These are phyloP conservation scores for Phylloboletellus chloephorus DNA, from an alignment of 1,284 basidiomycete species.

Conservation along the genomic window DNA sequence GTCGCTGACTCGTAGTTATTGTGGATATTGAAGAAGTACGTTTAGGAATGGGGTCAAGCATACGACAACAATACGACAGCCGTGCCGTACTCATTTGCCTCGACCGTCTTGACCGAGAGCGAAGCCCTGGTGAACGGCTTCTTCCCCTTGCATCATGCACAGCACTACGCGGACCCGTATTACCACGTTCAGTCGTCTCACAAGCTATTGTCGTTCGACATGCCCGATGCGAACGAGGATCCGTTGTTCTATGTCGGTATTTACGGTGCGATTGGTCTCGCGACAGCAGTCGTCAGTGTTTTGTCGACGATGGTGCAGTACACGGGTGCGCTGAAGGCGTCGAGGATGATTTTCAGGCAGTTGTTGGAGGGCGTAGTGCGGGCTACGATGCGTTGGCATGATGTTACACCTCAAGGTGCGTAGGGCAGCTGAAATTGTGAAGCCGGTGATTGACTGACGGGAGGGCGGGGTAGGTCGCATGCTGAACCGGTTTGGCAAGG, in stretches of 20 bases:
- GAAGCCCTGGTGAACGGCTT: constrained; percentile 27
- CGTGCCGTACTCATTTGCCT: constrained; percentile 19
- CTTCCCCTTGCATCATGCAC: constrained; percentile 16
- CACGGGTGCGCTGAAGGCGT: constrained; percentile 46
- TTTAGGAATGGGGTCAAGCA: constrained; percentile 44
- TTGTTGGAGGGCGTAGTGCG: constrained; percentile 42
- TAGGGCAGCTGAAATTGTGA: neutral
- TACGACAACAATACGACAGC: constrained; percentile 28
- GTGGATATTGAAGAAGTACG: neutral
- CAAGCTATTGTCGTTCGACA: constrained; percentile 20
- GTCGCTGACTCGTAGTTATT: neutral
- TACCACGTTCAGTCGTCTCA: constrained; percentile 15
- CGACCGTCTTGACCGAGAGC: constrained; percentile 29
- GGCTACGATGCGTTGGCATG: constrained; percentile 51
- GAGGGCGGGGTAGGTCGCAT: constrained; percentile 37
- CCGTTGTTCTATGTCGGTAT: constrained; percentile 49
- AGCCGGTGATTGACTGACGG: neutral
- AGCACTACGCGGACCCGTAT: constrained; percentile 14
- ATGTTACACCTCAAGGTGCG: constrained; percentile 44
- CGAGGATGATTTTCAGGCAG: constrained; percentile 39
- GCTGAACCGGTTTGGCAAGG: constrained; percentile 51
- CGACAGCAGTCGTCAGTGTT: constrained; percentile 35
- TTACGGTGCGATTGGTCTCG: constrained; percentile 42
- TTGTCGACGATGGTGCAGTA: constrained; percentile 38
- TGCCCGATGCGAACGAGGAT: constrained; percentile 42